Percentiles rank a stretch among this genome's conserved stretches.
Conservation (phyloP, 495 filamentous ascomycete species). For the Darksidea phi region DNA sequence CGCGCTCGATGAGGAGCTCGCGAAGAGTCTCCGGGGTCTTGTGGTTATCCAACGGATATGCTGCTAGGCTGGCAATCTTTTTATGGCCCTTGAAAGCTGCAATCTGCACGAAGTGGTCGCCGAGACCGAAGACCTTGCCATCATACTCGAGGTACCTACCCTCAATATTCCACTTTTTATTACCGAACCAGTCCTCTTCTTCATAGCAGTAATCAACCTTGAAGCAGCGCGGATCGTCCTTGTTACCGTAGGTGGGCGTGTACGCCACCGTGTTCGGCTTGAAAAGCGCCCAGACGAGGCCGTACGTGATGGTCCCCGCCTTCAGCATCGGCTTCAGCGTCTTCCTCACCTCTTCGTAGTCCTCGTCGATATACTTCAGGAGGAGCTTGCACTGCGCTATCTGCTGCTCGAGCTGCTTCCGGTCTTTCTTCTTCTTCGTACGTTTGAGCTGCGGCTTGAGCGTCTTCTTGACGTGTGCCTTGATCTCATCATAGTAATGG, state of each 20-base stretch:
- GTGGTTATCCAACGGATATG: conserved; percentile 82
- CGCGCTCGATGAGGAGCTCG: conserved; percentile 73
- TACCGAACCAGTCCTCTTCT: conserved; percentile 69
- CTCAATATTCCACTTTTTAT: conserved; percentile 78
- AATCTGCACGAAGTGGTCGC: conserved; percentile 70
- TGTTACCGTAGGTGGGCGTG: conserved; percentile 73
- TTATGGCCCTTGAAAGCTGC: conserved; percentile 77
- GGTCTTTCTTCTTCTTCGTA: conserved; percentile 63
- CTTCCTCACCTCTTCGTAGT: conserved; percentile 76
- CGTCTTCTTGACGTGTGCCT: conserved; percentile 60
- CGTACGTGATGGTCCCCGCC: conserved; percentile 84
- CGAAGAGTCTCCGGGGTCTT: conserved; percentile 66
- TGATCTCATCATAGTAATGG: conserved; percentile 77
- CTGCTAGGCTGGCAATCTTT: conserved; percentile 75
- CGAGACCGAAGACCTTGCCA: conserved; percentile 71
- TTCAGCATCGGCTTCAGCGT: conserved; percentile 81
- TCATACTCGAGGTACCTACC: conserved; percentile 84
- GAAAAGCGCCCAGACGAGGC: conserved; percentile 81
- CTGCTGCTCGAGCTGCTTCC: conserved; percentile 56
- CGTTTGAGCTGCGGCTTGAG: conserved; percentile 62
- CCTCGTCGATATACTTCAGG: conserved; percentile 75
- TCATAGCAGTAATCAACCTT: conserved; percentile 79
- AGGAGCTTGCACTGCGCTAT: conserved; percentile 72
- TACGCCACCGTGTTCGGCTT: conserved; percentile 87
- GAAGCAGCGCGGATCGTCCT: conserved; percentile 85